Evolutionary conservation across 257 asterid species (phyloP).

Genomic region (Forsythia viridissima): DNA sequence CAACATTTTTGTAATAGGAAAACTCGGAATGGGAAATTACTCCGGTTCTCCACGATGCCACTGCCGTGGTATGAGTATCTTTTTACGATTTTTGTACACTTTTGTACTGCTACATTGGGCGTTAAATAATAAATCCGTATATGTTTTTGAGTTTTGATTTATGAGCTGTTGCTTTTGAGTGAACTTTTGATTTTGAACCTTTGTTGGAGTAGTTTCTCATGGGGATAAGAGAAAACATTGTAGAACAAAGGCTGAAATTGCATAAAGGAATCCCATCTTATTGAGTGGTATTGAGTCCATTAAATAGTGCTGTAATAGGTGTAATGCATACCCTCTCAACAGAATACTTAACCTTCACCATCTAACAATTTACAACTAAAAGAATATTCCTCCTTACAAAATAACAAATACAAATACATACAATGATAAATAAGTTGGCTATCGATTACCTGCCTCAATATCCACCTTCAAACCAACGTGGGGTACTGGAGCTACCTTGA

Average conservation of each 20-base stretch:
- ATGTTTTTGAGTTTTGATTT: background rate
- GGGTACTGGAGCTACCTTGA: too few relatives aligned
- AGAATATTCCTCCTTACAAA: too few relatives aligned
- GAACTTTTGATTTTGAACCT: background rate
- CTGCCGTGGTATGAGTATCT: constrained; percentile 57
- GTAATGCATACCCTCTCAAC: background rate
- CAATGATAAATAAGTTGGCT: background rate
- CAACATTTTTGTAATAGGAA: constrained; percentile 31
- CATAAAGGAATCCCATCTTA: background rate
- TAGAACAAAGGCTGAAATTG: background rate
- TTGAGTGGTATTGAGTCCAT: background rate
- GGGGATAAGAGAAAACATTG: background rate
- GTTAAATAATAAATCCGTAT: background rate
- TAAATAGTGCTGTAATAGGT: too few relatives aligned
- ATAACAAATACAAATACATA: background rate
- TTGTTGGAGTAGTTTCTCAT: background rate
- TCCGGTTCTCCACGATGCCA: constrained; percentile 63
- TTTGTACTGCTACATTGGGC: background rate
- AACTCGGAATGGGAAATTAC: constrained; percentile 64
- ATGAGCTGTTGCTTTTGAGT: background rate
- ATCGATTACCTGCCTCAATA: too few relatives aligned
- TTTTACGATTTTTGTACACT: background rate
- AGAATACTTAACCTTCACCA: background rate
- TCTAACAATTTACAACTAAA: background rate
- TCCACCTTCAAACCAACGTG: too few relatives aligned